phyloP scores from a whole-genome alignment of 306 rosid genomes.

The Fragaria nilgerrensis region DNA sequence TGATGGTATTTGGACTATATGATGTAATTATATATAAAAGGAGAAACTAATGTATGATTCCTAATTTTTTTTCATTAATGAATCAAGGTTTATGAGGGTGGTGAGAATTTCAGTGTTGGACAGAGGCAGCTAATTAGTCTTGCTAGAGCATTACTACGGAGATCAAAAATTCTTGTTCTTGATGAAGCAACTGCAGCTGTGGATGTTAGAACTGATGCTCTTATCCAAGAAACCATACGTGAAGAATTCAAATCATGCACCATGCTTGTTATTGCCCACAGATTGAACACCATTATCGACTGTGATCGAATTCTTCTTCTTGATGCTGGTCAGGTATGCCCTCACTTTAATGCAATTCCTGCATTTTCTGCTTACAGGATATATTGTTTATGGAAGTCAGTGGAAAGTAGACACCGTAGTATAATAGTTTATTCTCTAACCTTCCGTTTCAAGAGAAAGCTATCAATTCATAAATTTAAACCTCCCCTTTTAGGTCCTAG shows the following conservation, averaged over 20 bases:
- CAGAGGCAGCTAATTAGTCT: conserved; percentile 87
- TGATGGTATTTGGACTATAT: not conserved
- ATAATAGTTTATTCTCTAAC: not conserved
- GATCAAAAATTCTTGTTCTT: conserved; percentile 85
- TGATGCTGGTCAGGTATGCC: conserved; percentile 69
- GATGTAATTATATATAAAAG: not conserved
- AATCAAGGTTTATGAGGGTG: conserved; percentile 76
- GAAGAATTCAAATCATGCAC: conserved; percentile 82
- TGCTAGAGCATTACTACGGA: conserved; percentile 76
- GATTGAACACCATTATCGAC: conserved; percentile 84
- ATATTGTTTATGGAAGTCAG: not conserved
- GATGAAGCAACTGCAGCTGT: conserved; percentile 97
- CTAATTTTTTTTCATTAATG: conserved; percentile 10
- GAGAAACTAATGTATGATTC: not conserved
- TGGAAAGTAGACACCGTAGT: not conserved
- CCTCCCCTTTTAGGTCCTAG: conserved; percentile 51
- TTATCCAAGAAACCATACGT: conserved; percentile 79
- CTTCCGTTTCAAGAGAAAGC: not conserved
- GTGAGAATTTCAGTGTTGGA: conserved; percentile 93
- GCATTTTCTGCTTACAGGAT: not conserved
- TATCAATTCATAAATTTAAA: not conserved
- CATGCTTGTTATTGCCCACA: conserved; percentile 86
- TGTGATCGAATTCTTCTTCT: conserved; percentile 67
- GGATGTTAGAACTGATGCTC: conserved; percentile 84
- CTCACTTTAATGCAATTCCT: conserved; percentile 7